A percentile compares a stretch with the other conserved stretches of the same genome.
Conservation (phyloP, 495 filamentous ascomycete genomes). For the Schizothecium vesticola region DNA sequence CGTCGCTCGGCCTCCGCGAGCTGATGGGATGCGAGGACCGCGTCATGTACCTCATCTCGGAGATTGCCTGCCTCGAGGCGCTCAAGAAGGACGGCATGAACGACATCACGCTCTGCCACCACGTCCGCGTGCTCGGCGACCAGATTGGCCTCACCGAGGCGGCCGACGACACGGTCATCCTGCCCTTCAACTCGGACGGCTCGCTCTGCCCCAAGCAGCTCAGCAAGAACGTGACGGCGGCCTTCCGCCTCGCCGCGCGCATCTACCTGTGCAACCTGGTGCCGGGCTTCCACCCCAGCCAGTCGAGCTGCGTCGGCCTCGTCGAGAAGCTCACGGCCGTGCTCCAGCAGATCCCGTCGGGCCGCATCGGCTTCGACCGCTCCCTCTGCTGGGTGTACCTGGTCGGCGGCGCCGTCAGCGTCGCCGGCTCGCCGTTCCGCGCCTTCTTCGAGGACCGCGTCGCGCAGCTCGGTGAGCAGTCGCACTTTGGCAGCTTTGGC, state of each 20-base stretch:
- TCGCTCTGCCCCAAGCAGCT: conserved; percentile 76
- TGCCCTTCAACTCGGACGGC: conserved; percentile 59
- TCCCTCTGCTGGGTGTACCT: conserved; percentile 91
- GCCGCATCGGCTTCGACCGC: conserved; percentile 78
- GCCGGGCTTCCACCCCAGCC: conserved; percentile 71
- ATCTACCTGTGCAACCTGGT: conserved; percentile 94
- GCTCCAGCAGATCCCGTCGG: conserved; percentile 74
- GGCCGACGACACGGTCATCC: conserved; percentile 42
- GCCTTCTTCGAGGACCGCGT: conserved; percentile 66
- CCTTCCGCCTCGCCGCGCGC: conserved; percentile 87
- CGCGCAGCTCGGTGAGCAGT: conserved; percentile 63
- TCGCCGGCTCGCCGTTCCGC: conserved; percentile 66
- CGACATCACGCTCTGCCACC: conserved; percentile 74
- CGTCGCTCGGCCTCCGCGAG: conserved; percentile 70
- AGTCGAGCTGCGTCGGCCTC: conserved; percentile 64
- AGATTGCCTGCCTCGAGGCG: conserved; percentile 91
- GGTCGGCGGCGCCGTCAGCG: conserved; percentile 71
- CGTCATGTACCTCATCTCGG: conserved; percentile 96
- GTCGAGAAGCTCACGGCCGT: conserved; percentile 65
- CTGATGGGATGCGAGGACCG: conserved; percentile 98
- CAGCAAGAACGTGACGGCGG: conserved; percentile 75
- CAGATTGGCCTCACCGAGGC: conserved; percentile 79
- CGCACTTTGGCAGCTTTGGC: conserved; percentile 76
- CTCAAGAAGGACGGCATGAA: conserved; percentile 78
- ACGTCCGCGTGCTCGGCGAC: conserved; percentile 72